phyloP scores from a whole-genome alignment of 2,329 filamentous ascomycete species.

The Xylaria sp. region DNA sequence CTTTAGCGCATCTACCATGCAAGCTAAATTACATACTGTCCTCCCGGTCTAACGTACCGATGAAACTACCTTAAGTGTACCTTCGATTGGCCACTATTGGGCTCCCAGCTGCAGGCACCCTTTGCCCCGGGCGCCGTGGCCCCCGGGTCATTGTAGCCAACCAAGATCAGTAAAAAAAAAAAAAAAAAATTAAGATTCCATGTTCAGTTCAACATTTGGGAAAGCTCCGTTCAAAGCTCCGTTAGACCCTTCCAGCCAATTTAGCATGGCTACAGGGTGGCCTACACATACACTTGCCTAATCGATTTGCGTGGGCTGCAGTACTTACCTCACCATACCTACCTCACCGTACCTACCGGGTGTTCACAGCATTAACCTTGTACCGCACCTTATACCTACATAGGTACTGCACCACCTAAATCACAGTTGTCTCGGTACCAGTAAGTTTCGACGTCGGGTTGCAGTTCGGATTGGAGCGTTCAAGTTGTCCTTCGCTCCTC shows the following conservation, averaged over 20 bases:
- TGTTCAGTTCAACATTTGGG: constrained; percentile 51
- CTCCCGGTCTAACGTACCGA: not conserved
- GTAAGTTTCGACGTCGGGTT: not conserved
- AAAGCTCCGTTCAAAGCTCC: constrained; percentile 42
- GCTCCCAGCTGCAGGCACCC: constrained; percentile 13
- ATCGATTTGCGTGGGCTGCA: not conserved
- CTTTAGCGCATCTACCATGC: not conserved
- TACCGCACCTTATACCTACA: no score
- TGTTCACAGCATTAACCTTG: no score
- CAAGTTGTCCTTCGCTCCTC: not conserved
- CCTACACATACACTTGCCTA: constrained; percentile 5
- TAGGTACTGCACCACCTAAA: no score
- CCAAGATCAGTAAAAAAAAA: constrained; percentile 15
- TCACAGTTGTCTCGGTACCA: no score
- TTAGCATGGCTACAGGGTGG: not conserved
- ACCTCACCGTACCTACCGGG: no score
- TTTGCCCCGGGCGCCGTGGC: constrained; percentile 20
- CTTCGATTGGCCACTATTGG: not conserved
- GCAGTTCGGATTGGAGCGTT: not conserved
- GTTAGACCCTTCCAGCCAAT: not conserved
- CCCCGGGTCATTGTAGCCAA: constrained; percentile 20
- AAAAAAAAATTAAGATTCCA: constrained; percentile 32
- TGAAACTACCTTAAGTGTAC: not conserved
- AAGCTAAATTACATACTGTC: constrained; percentile 5
- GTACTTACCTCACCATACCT: no score